Evolutionary conservation across 306 rosid species (phyloP).

Genomic region (Medicago arabica): DNA sequence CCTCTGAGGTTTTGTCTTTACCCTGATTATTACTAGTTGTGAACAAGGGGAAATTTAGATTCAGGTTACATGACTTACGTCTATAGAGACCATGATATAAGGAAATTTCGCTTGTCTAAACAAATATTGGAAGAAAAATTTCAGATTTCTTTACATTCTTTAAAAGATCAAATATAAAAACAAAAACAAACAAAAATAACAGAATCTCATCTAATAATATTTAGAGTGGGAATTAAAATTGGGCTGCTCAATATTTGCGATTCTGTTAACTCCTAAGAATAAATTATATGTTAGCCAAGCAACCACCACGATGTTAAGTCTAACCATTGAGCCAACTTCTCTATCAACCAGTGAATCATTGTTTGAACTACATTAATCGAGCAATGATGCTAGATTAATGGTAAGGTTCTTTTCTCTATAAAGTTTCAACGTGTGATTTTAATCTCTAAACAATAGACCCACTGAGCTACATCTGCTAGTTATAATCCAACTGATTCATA

Average conservation of each 20-base stretch:
- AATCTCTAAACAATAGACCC: too few species aligned
- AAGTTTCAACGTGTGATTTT: too few species aligned
- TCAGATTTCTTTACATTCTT: not conserved
- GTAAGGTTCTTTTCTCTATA: not conserved
- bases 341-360: not conserved
- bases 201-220: too few species aligned
- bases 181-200: not conserved
- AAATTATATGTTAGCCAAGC: too few species aligned
- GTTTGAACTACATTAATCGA: not conserved
- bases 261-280: too few species aligned
- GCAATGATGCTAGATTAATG: not conserved
- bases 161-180: not conserved
- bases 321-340: not conserved
- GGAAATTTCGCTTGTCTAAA: not conserved
- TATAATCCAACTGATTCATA: too few species aligned
- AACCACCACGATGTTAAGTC: not conserved
- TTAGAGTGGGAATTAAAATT: too few species aligned
- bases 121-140: not conserved
- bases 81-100: not conserved
- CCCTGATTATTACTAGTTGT: constrained; percentile 64
- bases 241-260: not conserved
- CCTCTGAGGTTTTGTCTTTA: constrained; percentile 90
- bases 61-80: constrained; percentile 2
- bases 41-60: not conserved
- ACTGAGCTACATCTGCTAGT: too few species aligned